phyloP scores from a whole-genome alignment of 1,284 basidiomycete species.

The Lignosus rhinocerotis region DNA sequence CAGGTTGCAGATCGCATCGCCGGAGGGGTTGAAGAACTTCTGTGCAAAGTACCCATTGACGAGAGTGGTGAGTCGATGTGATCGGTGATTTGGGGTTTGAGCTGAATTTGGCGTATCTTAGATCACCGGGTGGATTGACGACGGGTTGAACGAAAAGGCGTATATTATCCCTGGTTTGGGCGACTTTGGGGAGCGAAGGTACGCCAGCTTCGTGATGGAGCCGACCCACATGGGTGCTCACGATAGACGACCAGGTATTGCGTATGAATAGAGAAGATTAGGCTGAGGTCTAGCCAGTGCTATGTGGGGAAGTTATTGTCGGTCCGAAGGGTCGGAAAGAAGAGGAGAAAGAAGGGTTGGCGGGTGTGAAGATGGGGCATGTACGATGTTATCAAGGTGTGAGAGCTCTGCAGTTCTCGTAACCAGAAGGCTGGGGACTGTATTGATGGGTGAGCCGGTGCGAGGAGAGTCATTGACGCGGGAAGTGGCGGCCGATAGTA shows the following conservation, averaged over 20 bases:
- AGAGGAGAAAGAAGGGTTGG: too few species aligned
- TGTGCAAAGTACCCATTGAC: slow-evolving; percentile 79
- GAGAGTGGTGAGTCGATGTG: slow-evolving; percentile 67
- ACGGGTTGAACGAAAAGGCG: slow-evolving; percentile 89
- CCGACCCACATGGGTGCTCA: not conserved
- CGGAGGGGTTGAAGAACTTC: slow-evolving; percentile 88
- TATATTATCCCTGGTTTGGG: slow-evolving; percentile 89
- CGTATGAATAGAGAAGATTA: slow-evolving; percentile 10
- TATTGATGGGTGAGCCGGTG: not conserved
- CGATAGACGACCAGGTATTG: slow-evolving; percentile 14
- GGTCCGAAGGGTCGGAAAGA: too few species aligned
- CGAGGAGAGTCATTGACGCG: not conserved
- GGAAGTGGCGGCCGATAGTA: too few species aligned
- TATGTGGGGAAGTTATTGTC: too few species aligned
- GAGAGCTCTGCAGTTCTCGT: not conserved
- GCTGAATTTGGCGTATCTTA: slow-evolving; percentile 29
- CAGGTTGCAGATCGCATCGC: slow-evolving; percentile 76
- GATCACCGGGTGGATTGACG: slow-evolving; percentile 97
- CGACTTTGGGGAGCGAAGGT: slow-evolving; percentile 90
- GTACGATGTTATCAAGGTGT: not conserved
- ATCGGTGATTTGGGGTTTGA: not conserved
- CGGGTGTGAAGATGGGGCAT: not conserved
- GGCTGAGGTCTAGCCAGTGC: too few species aligned
- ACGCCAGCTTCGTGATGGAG: slow-evolving; percentile 14
- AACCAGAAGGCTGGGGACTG: not conserved